These are phyloP conservation scores for Fusarium coffeatum DNA, from an alignment of 2,329 filamentous ascomycete species.

Conservation along the genomic window DNA sequence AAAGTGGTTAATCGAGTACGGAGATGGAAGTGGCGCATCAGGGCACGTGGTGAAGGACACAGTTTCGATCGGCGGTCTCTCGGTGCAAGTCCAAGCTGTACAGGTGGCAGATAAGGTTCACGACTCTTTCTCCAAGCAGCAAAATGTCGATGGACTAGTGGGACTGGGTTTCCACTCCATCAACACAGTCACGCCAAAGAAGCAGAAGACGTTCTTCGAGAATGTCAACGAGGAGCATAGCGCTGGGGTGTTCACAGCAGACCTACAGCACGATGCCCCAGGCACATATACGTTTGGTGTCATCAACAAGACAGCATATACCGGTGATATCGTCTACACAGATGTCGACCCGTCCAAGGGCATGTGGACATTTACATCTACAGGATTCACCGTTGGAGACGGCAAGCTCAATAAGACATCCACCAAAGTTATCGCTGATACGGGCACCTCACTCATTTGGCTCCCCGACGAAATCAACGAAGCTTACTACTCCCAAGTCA, in stretches of 20 bases:
- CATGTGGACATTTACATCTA: conserved; percentile 70
- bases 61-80: conserved; percentile 57
- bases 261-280: conserved; percentile 65
- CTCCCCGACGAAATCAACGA: conserved; percentile 64
- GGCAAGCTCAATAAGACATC: conserved; percentile 42
- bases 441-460: conserved; percentile 74
- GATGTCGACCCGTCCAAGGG: conserved; percentile 69
- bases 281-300: conserved; percentile 81
- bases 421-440: conserved; percentile 63
- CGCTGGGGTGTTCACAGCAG: conserved; percentile 71
- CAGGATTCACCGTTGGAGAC: conserved; percentile 34
- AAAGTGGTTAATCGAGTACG: conserved; percentile 58
- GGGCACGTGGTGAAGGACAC: conserved; percentile 58
- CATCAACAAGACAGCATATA: conserved; percentile 73
- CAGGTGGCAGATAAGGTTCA: conserved; percentile 58
- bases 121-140: conserved; percentile 53
- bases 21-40: conserved; percentile 57
- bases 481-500: conserved; percentile 61
- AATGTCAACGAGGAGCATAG: conserved; percentile 43
- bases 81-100: conserved; percentile 56
- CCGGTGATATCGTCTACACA: conserved; percentile 70
- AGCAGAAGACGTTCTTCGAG: conserved; percentile 59
- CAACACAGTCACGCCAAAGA: conserved; percentile 56
- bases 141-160: conserved; percentile 56
- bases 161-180: conserved; percentile 58